Evolutionary conservation across 1,284 basidiomycete species (phyloP).

Genomic region (Chondrostereum purpureum): DNA sequence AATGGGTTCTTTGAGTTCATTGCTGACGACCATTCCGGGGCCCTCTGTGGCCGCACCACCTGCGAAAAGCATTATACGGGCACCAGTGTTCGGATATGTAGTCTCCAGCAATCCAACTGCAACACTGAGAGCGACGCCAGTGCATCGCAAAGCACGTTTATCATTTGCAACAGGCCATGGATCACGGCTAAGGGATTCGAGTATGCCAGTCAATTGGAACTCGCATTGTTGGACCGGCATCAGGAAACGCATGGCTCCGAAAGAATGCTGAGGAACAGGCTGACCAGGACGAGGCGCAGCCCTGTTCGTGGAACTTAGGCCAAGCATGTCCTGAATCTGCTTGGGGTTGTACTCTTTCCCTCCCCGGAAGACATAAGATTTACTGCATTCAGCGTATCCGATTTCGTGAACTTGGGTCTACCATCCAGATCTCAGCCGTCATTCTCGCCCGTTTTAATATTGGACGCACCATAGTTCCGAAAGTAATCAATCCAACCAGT

Average conservation of each 20-base stretch:
- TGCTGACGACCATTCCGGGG: slow-evolving; percentile 93
- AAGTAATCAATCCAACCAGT: slow-evolving; percentile 93
- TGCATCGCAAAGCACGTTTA: slow-evolving; percentile 92
- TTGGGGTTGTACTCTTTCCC: slow-evolving; percentile 98
- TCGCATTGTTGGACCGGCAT: slow-evolving; percentile 92
- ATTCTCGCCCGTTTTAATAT: slow-evolving; percentile 3
- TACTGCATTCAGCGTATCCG: slow-evolving; percentile 93
- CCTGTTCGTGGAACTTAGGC: slow-evolving; percentile 71
- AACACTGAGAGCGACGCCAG: slow-evolving; percentile 91
- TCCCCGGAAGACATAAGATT: slow-evolving; percentile 98
- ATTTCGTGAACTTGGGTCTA: slow-evolving; percentile 98
- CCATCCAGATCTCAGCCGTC: not conserved
- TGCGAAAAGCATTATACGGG: slow-evolving; percentile 93
- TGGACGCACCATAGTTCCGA: slow-evolving; percentile 88
- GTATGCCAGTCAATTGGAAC: slow-evolving; percentile 92
- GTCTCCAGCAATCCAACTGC: slow-evolving; percentile 95
- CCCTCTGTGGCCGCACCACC: slow-evolving; percentile 98
- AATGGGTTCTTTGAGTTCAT: slow-evolving; percentile 96
- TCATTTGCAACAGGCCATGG: slow-evolving; percentile 98
- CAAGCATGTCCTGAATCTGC: slow-evolving; percentile 98
- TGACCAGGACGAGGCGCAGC: slow-evolving; percentile 82
- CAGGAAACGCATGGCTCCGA: slow-evolving; percentile 90
- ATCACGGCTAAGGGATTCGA: slow-evolving; percentile 86
- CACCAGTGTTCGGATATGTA: slow-evolving; percentile 94
- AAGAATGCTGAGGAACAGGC: slow-evolving; percentile 76